These are phyloP conservation scores for Lunularia cruciata DNA, from an alignment of 225 moss, liverwort and hornwort species.

Conservation along the genomic window DNA sequence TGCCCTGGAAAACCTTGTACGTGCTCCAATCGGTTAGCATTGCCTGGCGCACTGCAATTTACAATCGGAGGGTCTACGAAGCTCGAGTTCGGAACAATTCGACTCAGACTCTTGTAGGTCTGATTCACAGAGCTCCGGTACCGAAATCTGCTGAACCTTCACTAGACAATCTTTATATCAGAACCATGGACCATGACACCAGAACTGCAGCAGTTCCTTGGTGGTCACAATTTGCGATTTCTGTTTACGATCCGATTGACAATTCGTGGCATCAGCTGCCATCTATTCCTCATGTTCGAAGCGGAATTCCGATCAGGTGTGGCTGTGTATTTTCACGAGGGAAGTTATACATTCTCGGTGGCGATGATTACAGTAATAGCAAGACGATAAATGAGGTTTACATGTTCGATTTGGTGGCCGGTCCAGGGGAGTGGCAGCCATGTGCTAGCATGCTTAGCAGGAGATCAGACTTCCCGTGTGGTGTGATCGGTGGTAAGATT, in stretches of 20 bases:
- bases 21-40: slow-evolving; percentile 10
- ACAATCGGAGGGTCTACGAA: slow-evolving; percentile 4
- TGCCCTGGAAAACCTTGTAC: slow-evolving; percentile 19
- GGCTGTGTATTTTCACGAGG: slow-evolving; percentile 18
- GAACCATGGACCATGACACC: slow-evolving; percentile 15
- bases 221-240: slow-evolving; percentile 23
- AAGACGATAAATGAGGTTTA: slow-evolving; percentile 21
- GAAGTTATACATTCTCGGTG: slow-evolving; percentile 19
- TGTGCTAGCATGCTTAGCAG: slow-evolving; percentile 26
- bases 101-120: slow-evolving; percentile 13
- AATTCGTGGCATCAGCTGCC: slow-evolving; percentile 25
- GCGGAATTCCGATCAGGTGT: slow-evolving; percentile 21
- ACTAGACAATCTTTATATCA: slow-evolving; percentile 10
- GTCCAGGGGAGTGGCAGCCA: slow-evolving; percentile 14
- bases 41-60: slow-evolving; percentile 18
- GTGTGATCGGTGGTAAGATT: slow-evolving; percentile 15
- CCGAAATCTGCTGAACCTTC: slow-evolving; percentile 15
- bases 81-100: slow-evolving; percentile 13
- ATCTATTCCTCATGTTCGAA: slow-evolving; percentile 12
- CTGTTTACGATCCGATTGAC: slow-evolving; percentile 14
- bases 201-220: not conserved
- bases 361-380: slow-evolving; percentile 7
- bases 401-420: slow-evolving; percentile 20
- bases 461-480: slow-evolving; percentile 19
- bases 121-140: slow-evolving; percentile 18